These are phyloP conservation scores for Oryza australiensis DNA, from an alignment of 176 grass and related monocot species.

Conservation along the genomic window DNA sequence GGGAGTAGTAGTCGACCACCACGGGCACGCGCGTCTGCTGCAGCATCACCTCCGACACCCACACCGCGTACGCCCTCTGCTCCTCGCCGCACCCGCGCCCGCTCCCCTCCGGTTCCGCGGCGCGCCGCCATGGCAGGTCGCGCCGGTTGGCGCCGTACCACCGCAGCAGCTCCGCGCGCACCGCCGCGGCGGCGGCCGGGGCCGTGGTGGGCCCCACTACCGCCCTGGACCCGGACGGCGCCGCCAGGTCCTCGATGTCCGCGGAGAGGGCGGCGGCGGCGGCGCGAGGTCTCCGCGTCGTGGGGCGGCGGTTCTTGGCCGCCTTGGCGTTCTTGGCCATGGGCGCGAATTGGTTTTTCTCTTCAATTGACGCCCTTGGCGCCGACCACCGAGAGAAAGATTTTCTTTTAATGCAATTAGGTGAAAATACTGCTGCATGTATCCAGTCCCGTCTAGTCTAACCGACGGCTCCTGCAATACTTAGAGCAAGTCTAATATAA, in stretches of 20 bases:
- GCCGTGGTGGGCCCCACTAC: slow-evolving; percentile 1
- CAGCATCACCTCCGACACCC: slow-evolving; percentile 98
- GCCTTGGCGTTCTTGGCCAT: slow-evolving; percentile 41
- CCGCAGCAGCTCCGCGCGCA: slow-evolving; percentile 57
- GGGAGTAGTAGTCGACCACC: slow-evolving; percentile 80
- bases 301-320: neutral
- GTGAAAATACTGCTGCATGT: too few relatives aligned
- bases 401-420: too few relatives aligned
- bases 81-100: slow-evolving; percentile 22
- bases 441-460: too few relatives aligned
- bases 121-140: slow-evolving; percentile 72
- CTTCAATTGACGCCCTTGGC: slow-evolving; percentile 6
- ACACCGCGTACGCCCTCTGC: slow-evolving; percentile 83
- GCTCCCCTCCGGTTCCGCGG: neutral
- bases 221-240: slow-evolving; percentile 20
- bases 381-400: too few relatives aligned
- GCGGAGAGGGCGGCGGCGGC: neutral
- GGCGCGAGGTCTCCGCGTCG: neutral
- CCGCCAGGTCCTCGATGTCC: slow-evolving; percentile 55
- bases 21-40: slow-evolving; percentile 90
- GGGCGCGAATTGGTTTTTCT: neutral
- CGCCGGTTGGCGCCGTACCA: slow-evolving; percentile 81
- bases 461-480: too few relatives aligned
- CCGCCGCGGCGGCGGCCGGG: slow-evolving; percentile 8
- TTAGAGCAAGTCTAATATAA: too few relatives aligned